A percentile compares a stretch with the other conserved stretches of the same genome.
Evolutionary conservation across 768 basidiomycete species (phyloP).

Genomic region (Hemileccinum impolitum): DNA sequence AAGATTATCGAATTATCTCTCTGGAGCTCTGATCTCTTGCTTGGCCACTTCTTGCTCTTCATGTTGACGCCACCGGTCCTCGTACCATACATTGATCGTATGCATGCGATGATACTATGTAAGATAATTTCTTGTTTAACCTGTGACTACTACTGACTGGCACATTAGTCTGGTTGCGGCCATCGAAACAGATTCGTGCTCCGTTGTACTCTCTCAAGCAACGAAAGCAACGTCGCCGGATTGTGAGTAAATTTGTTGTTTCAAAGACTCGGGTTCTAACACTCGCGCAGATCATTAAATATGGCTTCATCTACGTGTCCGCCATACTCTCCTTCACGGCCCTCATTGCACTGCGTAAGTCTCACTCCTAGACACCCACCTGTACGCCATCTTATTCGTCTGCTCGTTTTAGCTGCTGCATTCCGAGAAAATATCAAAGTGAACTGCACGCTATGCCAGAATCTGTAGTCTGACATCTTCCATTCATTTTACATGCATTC

Average conservation of each 20-base stretch:
- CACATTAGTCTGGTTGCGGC: conserved; percentile 83
- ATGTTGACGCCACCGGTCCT: conserved; percentile 85
- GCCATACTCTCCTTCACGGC: conserved; percentile 69
- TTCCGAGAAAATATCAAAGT: conserved; percentile 60
- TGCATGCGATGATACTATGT: conserved; percentile 92
- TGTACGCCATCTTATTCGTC: conserved; percentile 6
- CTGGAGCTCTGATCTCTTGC: conserved; percentile 92
- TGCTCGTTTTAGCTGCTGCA: conserved; percentile 46
- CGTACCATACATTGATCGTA: conserved; percentile 86
- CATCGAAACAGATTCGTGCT: conserved; percentile 90
- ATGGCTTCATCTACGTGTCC: conserved; percentile 71
- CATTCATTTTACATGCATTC: conserved; percentile 24
- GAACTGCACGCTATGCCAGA: conserved; percentile 65
- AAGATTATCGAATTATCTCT: conserved; percentile 96
- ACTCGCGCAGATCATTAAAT: conserved; percentile 66
- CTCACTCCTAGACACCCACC: conserved; percentile 2
- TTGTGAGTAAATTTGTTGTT: conserved; percentile 50
- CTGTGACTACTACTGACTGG: conserved; percentile 14
- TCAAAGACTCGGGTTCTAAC: conserved; percentile 8
- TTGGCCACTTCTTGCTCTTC: conserved; percentile 85
- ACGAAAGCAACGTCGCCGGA: conserved; percentile 84
- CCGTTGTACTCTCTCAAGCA: conserved; percentile 90
- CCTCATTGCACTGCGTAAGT: conserved; percentile 77
- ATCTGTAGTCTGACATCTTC: conserved; percentile 48
- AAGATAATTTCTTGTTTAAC: conserved; percentile 21